Evolutionary conservation across 2,329 filamentous ascomycete species (phyloP), one percentile per base, ranked within the genome.

Genomic region (Trichoderma koningii): DNA sequence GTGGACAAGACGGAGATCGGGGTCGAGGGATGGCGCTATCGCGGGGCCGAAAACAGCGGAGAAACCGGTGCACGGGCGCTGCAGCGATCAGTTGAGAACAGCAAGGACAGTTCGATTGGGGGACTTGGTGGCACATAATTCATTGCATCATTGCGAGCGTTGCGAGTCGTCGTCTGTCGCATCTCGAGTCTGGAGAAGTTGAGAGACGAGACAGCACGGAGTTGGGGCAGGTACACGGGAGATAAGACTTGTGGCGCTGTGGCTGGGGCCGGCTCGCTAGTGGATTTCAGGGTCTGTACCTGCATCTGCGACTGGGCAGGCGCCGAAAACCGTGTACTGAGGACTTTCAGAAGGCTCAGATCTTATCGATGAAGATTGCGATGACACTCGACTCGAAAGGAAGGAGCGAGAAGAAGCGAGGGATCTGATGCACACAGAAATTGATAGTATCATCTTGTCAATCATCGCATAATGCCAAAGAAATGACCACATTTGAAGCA

Each of bases 1-100:
- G 73, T 76, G 68, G 68, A 71, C 4, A 75, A 69, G 64, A 66
- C 76, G 61, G 70, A 73, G 26, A 64, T 70, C 21, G 74, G 76
- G 19, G 66, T 38, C 10, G 10, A 38, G 34, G 12, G 75, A 28
- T 60, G 76, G 26, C 65, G 55, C 45, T 68, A 66, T 65, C 45
- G 70, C 9, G 69, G 63, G 14, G 68, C 68, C 78, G 4, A 68
- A 72, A 12, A 19, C 45, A 60, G 10, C 34, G 34, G 34, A 14
- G 45, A 42, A 51, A 42, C 3, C 17, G 6, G 17, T 34, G 44
- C 7, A 7, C 15, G 26, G 12, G 41, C n/a, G 28, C 4, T 44
- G 15, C 7, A 55, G 21, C 1, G n/a, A 44, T 55, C n/a, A 34
- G n/a, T 45, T 42, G 45, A 42, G 9, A 2, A 10, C 9, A 7